Evolutionary conservation across 495 filamentous ascomycete species (phyloP), one percentile per base, ranked within the genome.

Genomic region (Hypoxylon intermedium): DNA sequence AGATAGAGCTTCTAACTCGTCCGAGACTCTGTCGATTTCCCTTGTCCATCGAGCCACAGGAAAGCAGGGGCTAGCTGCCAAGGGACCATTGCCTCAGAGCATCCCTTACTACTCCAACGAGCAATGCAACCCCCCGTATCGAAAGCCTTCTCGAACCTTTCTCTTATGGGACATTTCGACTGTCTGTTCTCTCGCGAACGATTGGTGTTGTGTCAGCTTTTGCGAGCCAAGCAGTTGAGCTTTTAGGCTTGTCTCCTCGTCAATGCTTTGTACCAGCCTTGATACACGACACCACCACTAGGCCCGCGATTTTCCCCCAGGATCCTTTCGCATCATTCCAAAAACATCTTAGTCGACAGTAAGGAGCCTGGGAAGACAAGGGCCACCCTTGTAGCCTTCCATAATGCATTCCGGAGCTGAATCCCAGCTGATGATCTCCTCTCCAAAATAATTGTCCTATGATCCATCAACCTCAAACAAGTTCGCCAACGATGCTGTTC

Each of bases 341-440:
- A 50, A 58, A 64, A 55, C 20, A 54, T 24, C 65, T 60, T 38
- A 26, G 52, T 28, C 46, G 18, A 30, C 13, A 46, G 49, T 12
- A 49, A 50, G 42, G 52, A 48, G 53, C 43, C 58, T 47, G 47
- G 45, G 41, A 26, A 42, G 58, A 53, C 63, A 57, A 36, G 64
- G 67, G 57, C 47, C n/a, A 60, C 60, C 67, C 67, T 53, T 56
- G 67, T 34, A 50, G 19, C 24, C 41, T 33, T 58, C 42, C 33
- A 59, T 47, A 40, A 61, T 62, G 60, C 56, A 41, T 45, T 46
- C 55, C 47, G 48, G 44, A 60, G 65, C 31, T 49, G 58, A 28
- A 75, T 75, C 78, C 79, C 63, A 73, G 77, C 31, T 43, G 79
- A 42, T 71, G 79, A 81, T 81, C 78, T 74, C 76, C 74, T 72